A percentile compares a stretch with the other conserved stretches of the same genome.
These are phyloP conservation scores for Talaromyces rugulosus DNA, from an alignment of 2,329 filamentous ascomycete species.

Conservation along the genomic window DNA sequence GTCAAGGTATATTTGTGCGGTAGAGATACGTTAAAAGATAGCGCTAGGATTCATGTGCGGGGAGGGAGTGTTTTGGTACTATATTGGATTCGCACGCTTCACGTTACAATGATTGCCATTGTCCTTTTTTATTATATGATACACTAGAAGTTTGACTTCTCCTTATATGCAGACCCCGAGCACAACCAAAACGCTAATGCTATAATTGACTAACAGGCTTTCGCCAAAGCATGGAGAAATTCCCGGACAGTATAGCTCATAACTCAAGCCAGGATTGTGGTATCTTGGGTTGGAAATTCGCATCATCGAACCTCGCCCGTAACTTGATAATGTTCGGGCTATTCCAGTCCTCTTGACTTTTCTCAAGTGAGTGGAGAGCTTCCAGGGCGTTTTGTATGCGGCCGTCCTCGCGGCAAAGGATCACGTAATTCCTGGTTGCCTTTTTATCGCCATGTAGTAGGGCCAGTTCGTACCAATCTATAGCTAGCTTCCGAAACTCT, in stretches of 20 bases:
- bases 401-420: constrained; percentile 27
- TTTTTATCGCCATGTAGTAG: constrained; percentile 15
- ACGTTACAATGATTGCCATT: too few species aligned
- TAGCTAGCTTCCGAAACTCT: constrained; percentile 25
- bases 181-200: not conserved
- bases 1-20: too few species aligned
- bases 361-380: not conserved
- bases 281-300: constrained; percentile 3
- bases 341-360: constrained; percentile 9
- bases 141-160: not conserved
- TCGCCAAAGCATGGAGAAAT: not conserved
- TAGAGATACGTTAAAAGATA: too few species aligned
- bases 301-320: not conserved
- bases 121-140: not conserved
- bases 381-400: constrained; percentile 10
- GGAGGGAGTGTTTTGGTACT: too few species aligned
- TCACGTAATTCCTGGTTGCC: constrained; percentile 24
- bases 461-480: constrained; percentile 33
- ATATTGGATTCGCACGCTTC: too few species aligned
- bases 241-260: not conserved
- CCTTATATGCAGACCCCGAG: not conserved
- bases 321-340: constrained; percentile 8
- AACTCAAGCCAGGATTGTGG: constrained; percentile 9
- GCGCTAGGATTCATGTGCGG: too few species aligned
- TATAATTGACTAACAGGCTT: not conserved